Conservation (phyloP, 2,329 filamentous ascomycete species). For the Aspergillus luchuensis region DNA sequence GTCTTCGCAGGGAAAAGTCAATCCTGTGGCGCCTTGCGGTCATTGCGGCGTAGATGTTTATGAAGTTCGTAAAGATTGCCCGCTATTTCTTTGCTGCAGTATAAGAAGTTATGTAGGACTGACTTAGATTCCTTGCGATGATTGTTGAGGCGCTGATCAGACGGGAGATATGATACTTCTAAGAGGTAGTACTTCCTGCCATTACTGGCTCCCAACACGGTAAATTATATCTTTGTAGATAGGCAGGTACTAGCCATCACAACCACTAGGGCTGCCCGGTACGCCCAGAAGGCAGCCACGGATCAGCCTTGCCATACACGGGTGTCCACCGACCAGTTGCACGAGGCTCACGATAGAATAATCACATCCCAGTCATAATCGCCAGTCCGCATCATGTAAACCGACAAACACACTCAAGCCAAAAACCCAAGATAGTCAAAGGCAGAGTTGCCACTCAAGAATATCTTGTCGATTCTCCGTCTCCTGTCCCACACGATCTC, state of each 20-base stretch:
- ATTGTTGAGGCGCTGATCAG: background rate
- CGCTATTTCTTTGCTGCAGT: background rate
- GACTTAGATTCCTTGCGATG: background rate
- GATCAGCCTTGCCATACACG: too few relatives aligned
- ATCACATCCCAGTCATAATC: background rate
- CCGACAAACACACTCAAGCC: slow-evolving; percentile 14
- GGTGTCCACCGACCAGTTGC: too few relatives aligned
- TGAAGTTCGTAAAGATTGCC: too few relatives aligned
- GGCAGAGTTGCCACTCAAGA: slow-evolving; percentile 46
- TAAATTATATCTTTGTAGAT: background rate
- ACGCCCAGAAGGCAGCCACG: background rate
- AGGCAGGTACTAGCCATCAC: background rate
- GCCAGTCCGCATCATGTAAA: too few relatives aligned
- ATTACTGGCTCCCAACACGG: background rate
- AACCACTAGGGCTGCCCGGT: background rate
- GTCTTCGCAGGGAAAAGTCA: slow-evolving; percentile 22
- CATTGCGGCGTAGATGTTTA: slow-evolving; percentile 10
- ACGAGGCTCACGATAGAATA: too few relatives aligned
- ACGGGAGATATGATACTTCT: too few relatives aligned
- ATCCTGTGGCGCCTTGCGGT: slow-evolving; percentile 17
- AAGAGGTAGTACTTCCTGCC: background rate
- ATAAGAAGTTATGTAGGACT: background rate
- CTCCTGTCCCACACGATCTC: slow-evolving; percentile 55
- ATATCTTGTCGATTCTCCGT: slow-evolving; percentile 50
- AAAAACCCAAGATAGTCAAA: slow-evolving; percentile 34